Evolutionary conservation across 306 rosid genomes (phyloP), one percentile per base, ranked within the genome.

Genomic region (Trifolium repens): DNA sequence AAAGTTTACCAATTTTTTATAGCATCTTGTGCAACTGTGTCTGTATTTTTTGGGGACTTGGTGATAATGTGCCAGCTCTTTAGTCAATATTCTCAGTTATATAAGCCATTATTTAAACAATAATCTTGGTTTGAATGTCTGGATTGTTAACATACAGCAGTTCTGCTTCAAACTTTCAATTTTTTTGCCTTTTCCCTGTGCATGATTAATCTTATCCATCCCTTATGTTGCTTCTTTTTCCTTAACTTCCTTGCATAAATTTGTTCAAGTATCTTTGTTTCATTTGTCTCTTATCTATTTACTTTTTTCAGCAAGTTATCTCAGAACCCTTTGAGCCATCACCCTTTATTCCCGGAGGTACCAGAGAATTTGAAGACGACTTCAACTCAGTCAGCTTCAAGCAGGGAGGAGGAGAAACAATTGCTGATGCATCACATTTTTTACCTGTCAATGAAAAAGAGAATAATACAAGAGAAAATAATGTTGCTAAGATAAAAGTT

Each of bases 261-360:
- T 55, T 32, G 67, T 71, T 22, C 44, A 39, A 43, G 71, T 43
- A 68, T 43, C 60, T 40, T 47, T 50, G 62, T 22, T 76, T 58
- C 82, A 44, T 73, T 79, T 79, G 44, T 66, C 78, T 55, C 81
- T 26, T 71, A 80, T 72, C 63, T 70, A 58, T 86, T 72, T 76
- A 68, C 65, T 50, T 65, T 73, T 59, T 40, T 72, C 91, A 94
- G 98, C 96, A 94, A 77, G 96, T 85, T 72, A 89, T 89, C 39
- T 81, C 98, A 65, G 96, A 94, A 80, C 89, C 96, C 50, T 94
- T 90, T 77, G 97, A 91, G 81, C 96, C 96, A 39, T 94, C 97
- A 1, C 94, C 97, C 61, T 94, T 94, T 75, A 85, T 94, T 78
- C 96, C 97, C 32, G 89, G 91, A 75, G 92, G 85, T 24, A 58